Evolutionary conservation across 2,329 filamentous ascomycete genomes (phyloP), one percentile per base, ranked within the genome.

Genomic region (Akanthomyces lecanii): DNA sequence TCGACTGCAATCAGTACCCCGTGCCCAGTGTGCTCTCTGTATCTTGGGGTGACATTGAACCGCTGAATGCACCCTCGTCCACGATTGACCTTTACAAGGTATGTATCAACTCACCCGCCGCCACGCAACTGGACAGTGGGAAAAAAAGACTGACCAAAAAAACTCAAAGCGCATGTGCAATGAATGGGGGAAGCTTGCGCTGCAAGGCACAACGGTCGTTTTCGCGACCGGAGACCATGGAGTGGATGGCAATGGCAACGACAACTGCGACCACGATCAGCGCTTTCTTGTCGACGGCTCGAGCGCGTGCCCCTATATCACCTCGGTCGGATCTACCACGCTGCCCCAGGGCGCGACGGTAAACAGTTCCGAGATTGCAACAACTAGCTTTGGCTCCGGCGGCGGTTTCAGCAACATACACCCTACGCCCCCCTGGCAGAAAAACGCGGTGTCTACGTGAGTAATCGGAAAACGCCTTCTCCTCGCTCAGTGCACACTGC

Each of bases 1-100:
- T 30, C 33, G 16, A 40, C 21, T 76, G 72, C 66, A 68, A 67
- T 42, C 62, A 45, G 5, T 67, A 47, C 45, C 58, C 65, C 21
- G 64, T 63, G 12, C 65, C 63, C 11, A 65, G 63, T 33, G 70
- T 75, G 8, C 70, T 83, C 79, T 69, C 67, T 16, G 65, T 70
- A 50, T 82, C 80, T 0, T 82, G 82, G 65, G 81, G 81, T n/a
- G 75, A 77, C 45, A 73, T 77, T 33, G 81, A 85, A 67, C 50
- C 50, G 50, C 18, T 52, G 30, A 7, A 52, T 5, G 6, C 10
- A 12, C 16, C 23, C 8, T 5, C 7, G 7, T 21, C 33, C 33
- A n/a, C 10, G 16, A n/a, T 44, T n/a, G 25, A 30, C 14, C 16
- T 56, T 10, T 44, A 56, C 53, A 56, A 44, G 38, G 53, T 56